Conservation (phyloP, 2,329 filamentous ascomycete species). For the Monilinia aucupariae region DNA sequence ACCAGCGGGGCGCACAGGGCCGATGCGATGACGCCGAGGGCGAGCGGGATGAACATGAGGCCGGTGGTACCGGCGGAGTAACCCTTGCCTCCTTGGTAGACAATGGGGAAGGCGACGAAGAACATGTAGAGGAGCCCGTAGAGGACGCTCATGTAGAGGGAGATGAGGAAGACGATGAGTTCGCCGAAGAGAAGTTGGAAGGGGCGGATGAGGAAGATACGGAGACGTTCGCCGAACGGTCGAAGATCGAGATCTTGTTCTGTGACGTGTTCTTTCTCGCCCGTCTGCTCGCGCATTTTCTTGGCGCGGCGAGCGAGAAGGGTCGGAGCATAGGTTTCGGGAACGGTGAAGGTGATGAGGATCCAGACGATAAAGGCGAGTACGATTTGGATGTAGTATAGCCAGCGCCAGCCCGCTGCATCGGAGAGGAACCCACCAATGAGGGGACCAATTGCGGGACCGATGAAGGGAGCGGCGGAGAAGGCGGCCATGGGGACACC, state of each 20-base stretch:
- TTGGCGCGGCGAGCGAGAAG: slow-evolving; percentile 66
- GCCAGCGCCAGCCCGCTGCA: slow-evolving; percentile 69
- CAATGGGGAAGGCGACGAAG: slow-evolving; percentile 49
- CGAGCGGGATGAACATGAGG: slow-evolving; percentile 81
- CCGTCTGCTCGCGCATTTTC: slow-evolving; percentile 65
- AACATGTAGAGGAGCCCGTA: slow-evolving; percentile 42
- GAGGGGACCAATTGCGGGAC: slow-evolving; percentile 71
- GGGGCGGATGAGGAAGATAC: slow-evolving; percentile 36
- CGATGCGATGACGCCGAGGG: slow-evolving; percentile 65
- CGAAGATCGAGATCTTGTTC: slow-evolving; percentile 44
- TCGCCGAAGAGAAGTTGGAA: slow-evolving; percentile 37
- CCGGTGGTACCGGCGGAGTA: slow-evolving; percentile 69
- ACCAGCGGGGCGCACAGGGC: slow-evolving; percentile 64
- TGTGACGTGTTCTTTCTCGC: slow-evolving; percentile 40
- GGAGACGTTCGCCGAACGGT: slow-evolving; percentile 42
- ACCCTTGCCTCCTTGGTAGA: slow-evolving; percentile 71
- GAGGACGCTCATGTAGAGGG: slow-evolving; percentile 29
- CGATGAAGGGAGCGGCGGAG: slow-evolving; percentile 75
- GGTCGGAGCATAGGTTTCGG: slow-evolving; percentile 80
- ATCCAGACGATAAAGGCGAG: slow-evolving; percentile 51
- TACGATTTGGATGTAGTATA: slow-evolving; percentile 85
- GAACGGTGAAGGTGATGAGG: slow-evolving; percentile 66
- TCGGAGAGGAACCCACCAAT: slow-evolving; percentile 72
- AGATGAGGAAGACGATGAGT: slow-evolving; percentile 29
- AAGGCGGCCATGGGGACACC: slow-evolving; percentile 86